phyloP scores from a whole-genome alignment of 306 rosid species.

The Myrica gale region DNA sequence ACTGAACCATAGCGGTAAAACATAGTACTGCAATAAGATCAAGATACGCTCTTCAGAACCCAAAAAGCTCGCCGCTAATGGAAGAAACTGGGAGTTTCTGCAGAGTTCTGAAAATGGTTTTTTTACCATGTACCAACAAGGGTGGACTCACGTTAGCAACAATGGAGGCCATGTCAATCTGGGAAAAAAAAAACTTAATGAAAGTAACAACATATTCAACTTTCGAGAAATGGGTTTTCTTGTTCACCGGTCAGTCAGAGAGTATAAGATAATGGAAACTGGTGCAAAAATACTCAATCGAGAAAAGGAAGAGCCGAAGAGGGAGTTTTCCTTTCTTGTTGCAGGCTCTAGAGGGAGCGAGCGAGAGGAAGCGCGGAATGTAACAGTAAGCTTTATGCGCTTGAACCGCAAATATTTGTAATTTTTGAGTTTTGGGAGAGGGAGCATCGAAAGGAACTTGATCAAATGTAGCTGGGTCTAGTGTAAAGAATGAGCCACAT shows the following conservation, averaged over 20 bases:
- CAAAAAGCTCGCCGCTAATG: conserved; percentile 29
- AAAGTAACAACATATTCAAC: not conserved
- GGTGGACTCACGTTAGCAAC: conserved; percentile 56
- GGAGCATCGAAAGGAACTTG: not conserved
- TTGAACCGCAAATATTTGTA: conserved; percentile 37
- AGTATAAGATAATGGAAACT: conserved; percentile 7
- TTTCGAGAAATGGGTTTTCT: not conserved
- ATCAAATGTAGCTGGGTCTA: not conserved
- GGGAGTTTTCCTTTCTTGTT: conserved; percentile 8
- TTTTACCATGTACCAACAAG: conserved; percentile 46
- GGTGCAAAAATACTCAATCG: conserved; percentile 18
- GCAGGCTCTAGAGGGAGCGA: not conserved
- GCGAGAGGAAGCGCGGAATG: conserved; percentile 1
- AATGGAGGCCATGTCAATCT: conserved; percentile 61
- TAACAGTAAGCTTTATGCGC: not conserved
- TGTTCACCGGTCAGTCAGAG: too few species aligned
- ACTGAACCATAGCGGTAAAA: not conserved
- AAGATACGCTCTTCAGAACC: not conserved
- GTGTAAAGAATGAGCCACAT: not conserved
- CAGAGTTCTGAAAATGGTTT: conserved; percentile 24
- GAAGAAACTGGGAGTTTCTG: conserved; percentile 39
- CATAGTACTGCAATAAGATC: not conserved
- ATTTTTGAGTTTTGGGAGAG: too few species aligned
- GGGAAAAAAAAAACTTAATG: not conserved
- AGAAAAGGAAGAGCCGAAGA: not conserved